phyloP scores from a whole-genome alignment of 2,329 filamentous ascomycete genomes.

The Teratosphaeriaceae sp. region DNA sequence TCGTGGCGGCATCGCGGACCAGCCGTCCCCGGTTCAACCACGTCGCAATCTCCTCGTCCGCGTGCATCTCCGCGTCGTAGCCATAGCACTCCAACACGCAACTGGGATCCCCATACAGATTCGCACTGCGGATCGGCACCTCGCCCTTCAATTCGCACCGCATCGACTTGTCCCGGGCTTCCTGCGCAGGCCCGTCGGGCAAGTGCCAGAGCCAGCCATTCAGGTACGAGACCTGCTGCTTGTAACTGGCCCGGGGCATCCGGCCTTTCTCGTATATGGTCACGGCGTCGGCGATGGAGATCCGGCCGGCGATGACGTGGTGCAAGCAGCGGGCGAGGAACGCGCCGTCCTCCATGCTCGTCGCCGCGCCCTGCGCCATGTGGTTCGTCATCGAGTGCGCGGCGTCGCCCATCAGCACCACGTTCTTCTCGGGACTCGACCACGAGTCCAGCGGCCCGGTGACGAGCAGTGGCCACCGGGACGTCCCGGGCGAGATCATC shows the following conservation, averaged over 20 bases:
- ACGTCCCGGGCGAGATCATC: conserved; percentile 31
- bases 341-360: conserved; percentile 39
- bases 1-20: conserved; percentile 25
- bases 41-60: conserved; percentile 26
- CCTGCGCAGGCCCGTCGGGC: conserved; percentile 29
- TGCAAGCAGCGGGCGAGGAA: conserved; percentile 34
- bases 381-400: conserved; percentile 39
- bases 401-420: conserved; percentile 41
- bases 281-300: conserved; percentile 32
- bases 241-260: conserved; percentile 38
- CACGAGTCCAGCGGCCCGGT: conserved; percentile 37
- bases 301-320: conserved; percentile 28
- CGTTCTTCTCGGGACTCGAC: conserved; percentile 36
- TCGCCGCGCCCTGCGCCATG: conserved; percentile 41
- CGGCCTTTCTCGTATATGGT: conserved; percentile 35
- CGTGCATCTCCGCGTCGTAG: conserved; percentile 36
- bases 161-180: conserved; percentile 34
- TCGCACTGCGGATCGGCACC: conserved; percentile 31
- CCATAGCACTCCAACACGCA: conserved; percentile 34
- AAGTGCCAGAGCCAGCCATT: conserved; percentile 33
- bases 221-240: conserved; percentile 37
- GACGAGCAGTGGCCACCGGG: conserved; percentile 40
- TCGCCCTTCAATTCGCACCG: conserved; percentile 29
- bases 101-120: conserved; percentile 35
- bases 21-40: conserved; percentile 20